Conservation (phyloP, 1,139 yeast genomes). For the Meyerozyma guilliermondii region DNA sequence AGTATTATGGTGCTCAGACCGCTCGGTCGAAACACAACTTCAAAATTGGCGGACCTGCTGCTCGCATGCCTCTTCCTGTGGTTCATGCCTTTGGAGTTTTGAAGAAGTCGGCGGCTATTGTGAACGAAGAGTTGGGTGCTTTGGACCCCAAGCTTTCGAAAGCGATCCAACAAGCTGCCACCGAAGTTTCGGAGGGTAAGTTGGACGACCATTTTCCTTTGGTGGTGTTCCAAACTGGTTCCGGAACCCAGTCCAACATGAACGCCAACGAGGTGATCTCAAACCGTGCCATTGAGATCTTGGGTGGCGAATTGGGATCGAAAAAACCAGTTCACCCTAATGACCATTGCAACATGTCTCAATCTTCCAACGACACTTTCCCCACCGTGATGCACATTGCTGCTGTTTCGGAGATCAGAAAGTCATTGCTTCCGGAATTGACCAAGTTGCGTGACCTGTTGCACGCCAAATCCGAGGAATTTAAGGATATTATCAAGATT, state of each 20-base stretch:
- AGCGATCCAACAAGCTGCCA: conserved; percentile 91
- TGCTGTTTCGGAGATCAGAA: conserved; percentile 83
- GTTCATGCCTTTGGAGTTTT: conserved; percentile 88
- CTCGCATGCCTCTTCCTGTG: conserved; percentile 86
- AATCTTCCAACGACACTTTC: conserved; percentile 96
- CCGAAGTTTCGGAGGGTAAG: conserved; percentile 90
- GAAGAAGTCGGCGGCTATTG: conserved; percentile 93
- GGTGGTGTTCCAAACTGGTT: conserved; percentile 97
- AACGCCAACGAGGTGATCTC: conserved; percentile 98
- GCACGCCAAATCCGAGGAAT: conserved; percentile 73
- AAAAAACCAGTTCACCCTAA: conserved; percentile 96
- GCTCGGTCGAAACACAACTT: conserved; percentile 91
- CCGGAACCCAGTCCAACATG: conserved; percentile 98
- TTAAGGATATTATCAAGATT: conserved; percentile 84
- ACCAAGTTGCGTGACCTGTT: conserved; percentile 72
- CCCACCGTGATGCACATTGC: conserved; percentile 99
- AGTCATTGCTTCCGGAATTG: conserved; percentile 74
- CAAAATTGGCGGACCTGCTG: conserved; percentile 91
- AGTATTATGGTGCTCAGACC: conserved; percentile 98
- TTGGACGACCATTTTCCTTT: conserved; percentile 92
- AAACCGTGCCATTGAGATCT: conserved; percentile 92
- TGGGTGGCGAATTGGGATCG: conserved; percentile 89
- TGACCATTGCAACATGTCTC: conserved; percentile 98
- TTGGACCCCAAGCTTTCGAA: conserved; percentile 77
- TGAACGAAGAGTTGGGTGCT: conserved; percentile 73